Percentiles rank a stretch among this genome's conserved stretches.
Conservation (phyloP, 306 rosid species). For the Pyrus betulifolia region DNA sequence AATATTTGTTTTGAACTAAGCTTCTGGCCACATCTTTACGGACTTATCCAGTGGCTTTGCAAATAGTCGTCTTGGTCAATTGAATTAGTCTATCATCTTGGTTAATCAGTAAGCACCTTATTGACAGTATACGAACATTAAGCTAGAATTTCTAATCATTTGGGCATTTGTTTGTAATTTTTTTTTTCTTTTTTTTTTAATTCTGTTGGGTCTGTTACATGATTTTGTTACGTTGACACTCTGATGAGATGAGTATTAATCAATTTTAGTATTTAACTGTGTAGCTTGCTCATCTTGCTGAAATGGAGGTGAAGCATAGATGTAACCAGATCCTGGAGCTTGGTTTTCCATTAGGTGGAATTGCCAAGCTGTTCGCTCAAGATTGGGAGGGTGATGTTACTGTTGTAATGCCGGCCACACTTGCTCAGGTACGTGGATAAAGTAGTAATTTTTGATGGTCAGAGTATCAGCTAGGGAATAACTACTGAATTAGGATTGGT, state of each 20-base stretch:
- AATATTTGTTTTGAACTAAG: background rate
- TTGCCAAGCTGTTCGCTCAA: conserved; percentile 91
- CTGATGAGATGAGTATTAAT: background rate
- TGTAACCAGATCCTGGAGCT: conserved; percentile 83
- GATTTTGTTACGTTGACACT: conserved; percentile 1
- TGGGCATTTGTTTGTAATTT: background rate
- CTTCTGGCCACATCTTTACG: background rate
- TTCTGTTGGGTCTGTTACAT: background rate
- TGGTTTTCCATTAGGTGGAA: conserved; percentile 88
- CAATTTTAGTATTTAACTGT: conserved; percentile 11
- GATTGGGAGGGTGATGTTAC: conserved; percentile 99
- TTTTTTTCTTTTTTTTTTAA: background rate
- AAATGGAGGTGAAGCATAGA: conserved; percentile 96
- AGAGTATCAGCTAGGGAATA: background rate
- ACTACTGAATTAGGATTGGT: background rate
- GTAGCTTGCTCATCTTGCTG: conserved; percentile 94
- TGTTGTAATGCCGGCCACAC: conserved; percentile 95
- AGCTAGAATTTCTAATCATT: background rate
- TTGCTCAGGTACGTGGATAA: conserved; percentile 66
- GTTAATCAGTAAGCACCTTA: background rate
- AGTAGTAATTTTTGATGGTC: background rate
- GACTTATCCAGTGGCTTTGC: background rate
- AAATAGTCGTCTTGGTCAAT: background rate
- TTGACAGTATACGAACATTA: background rate
- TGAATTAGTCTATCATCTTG: background rate